Conservation (phyloP, 179 eudicot species). For the Heliamphora pulchella region DNA sequence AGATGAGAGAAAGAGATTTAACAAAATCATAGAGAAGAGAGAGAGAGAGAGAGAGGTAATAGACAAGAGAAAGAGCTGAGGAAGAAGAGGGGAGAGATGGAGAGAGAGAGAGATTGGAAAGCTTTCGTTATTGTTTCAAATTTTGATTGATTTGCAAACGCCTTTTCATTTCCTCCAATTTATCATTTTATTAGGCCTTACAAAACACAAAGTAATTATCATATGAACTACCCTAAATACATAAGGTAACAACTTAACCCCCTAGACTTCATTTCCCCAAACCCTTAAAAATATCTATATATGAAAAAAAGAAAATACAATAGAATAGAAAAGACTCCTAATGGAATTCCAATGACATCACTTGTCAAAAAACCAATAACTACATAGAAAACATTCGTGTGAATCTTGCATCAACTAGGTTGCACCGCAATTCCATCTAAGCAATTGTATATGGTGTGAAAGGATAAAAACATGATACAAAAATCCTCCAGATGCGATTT, state of each 20-base stretch:
- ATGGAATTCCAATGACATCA: neutral
- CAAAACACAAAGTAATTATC: neutral
- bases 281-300: no score
- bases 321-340: neutral
- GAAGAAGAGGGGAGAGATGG: no score
- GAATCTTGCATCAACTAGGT: neutral
- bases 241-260: neutral
- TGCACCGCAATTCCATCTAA: constrained; percentile 1
- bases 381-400: neutral
- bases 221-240: neutral
- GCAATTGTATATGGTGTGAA: neutral
- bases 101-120: neutral
- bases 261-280: neutral
- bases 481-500: constrained; percentile 1
- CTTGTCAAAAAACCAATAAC: no score
- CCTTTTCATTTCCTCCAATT: neutral
- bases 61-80: no score
- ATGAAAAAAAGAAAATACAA: neutral
- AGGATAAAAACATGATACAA: neutral
- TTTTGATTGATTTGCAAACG: neutral
- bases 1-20: neutral
- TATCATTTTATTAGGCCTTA: neutral
- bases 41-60: no score
- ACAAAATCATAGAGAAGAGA: neutral
- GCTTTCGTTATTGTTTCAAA: neutral